These are phyloP conservation scores for Claviceps humidiphila DNA, from an alignment of 2,329 filamentous ascomycete genomes.

Conservation along the genomic window DNA sequence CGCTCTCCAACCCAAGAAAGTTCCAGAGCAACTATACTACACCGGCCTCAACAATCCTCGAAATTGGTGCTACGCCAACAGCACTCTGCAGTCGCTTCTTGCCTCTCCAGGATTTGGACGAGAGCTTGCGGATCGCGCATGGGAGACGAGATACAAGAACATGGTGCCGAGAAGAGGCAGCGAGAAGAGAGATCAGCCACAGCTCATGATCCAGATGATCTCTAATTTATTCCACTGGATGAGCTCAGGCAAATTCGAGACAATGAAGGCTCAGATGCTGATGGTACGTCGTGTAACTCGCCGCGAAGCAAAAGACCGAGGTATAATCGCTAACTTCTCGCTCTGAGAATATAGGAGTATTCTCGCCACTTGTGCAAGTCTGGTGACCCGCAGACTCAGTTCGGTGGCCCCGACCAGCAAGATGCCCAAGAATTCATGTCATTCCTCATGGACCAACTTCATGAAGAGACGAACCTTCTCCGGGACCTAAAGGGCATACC, in stretches of 20 bases:
- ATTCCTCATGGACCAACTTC: slow-evolving; percentile 67
- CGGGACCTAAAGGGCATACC: slow-evolving; percentile 27
- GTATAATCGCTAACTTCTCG: background rate
- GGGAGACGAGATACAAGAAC: slow-evolving; percentile 49
- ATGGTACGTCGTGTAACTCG: slow-evolving; percentile 32
- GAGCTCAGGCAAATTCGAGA: slow-evolving; percentile 32
- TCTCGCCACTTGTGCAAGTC: slow-evolving; percentile 24
- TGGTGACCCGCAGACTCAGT: slow-evolving; percentile 26
- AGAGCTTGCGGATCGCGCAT: slow-evolving; percentile 44
- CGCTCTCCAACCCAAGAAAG: slow-evolving; percentile 25
- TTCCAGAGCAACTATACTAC: slow-evolving; percentile 26
- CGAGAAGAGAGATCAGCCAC: slow-evolving; percentile 37
- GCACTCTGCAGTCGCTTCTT: slow-evolving; percentile 72
- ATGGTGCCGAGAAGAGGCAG: slow-evolving; percentile 48
- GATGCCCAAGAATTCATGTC: slow-evolving; percentile 84
- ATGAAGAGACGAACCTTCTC: slow-evolving; percentile 66
- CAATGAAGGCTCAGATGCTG: slow-evolving; percentile 41
- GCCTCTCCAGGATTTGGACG: slow-evolving; percentile 57
- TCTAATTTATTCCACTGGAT: slow-evolving; percentile 47
- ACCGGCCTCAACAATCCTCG: slow-evolving; percentile 69
- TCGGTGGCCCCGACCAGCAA: slow-evolving; percentile 67
- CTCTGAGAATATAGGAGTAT: slow-evolving; percentile 35
- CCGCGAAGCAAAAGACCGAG: background rate
- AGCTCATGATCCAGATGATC: slow-evolving; percentile 46
- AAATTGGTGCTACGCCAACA: slow-evolving; percentile 85